Base-by-base conservation (phyloP, 106 monocot genomes). In the Dendrobium huoshanense region DNA sequence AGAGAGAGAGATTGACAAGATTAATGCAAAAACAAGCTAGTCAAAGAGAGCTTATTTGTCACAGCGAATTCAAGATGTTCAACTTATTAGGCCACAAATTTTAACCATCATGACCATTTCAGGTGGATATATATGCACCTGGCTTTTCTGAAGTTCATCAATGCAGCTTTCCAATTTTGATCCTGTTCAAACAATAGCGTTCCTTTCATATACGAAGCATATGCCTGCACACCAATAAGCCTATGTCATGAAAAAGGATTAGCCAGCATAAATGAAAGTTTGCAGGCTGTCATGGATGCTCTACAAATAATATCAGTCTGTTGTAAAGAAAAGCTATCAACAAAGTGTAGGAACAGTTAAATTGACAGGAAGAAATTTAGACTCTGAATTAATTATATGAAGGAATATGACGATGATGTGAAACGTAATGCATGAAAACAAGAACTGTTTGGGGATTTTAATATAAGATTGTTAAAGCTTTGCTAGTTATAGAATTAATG, bases 201-300 rank as follows among this genome's bases (percentile, higher is more conserved):
- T 19, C 98, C 98, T 85, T 89, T 99, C 98, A 99, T 99, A 67
- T 99, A 95, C 59, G 91, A 91, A 19, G 95, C 95, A 93, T 99
- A 99, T 84, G 98, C 98, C 97, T 98, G 89, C 81, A 88, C 44
- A 64, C 65, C 8, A 73, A 73, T 45, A 78, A 16, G 48, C 49
- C 40, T 9, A 79, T 70, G 67, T 76, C 7, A 51, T 49, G 76
- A 2, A 29, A 1, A 47, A 9, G 11, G 48, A 51, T 51, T 4
- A 43, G 7, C 13, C 74, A 43, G 42, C 19, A 42, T 42, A 74
- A 19, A 43, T 74, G 29, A 24, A 74, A 74, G 4, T 2, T 9
- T 43, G 16, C 16, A 74, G 4, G 43, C 31, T 41, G 18, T 18
- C 74, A 31, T 43, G 19, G 43, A 44, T 17, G 18, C 29, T 42